Conservation (phyloP, 306 rosid genomes). For the Fragaria nilgerrensis region DNA sequence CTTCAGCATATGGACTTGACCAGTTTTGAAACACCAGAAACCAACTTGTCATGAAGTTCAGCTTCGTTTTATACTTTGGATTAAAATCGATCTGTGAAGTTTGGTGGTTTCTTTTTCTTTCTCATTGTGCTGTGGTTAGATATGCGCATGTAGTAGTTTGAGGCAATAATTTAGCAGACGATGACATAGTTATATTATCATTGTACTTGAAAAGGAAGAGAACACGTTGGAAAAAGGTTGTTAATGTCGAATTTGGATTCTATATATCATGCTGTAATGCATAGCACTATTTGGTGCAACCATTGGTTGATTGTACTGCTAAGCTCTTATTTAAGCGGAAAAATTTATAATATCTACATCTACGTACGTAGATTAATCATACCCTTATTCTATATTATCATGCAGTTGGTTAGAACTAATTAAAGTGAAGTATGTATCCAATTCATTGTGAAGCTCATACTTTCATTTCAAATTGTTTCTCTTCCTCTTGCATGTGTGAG, state of each 20-base stretch:
- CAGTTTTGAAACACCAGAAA: conserved; percentile 5
- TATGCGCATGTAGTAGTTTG: not conserved
- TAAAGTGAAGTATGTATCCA: not conserved
- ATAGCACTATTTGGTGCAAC: conserved; percentile 15
- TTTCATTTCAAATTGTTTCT: not conserved
- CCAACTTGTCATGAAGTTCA: not conserved
- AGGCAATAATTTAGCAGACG: conserved; percentile 6
- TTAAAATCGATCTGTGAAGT: not conserved
- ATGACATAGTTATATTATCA: not conserved
- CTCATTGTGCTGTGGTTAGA: not conserved
- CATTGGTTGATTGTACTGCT: conserved; percentile 22
- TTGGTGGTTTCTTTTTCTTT: not conserved
- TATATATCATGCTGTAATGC: conserved; percentile 14
- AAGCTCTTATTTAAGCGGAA: not conserved
- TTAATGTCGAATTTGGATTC: not conserved
- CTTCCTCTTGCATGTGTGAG: not conserved
- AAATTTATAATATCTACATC: conserved; percentile 11
- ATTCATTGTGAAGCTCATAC: conserved; percentile 4
- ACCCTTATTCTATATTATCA: conserved; percentile 14
- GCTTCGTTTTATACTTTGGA: not conserved
- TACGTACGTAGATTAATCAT: not conserved
- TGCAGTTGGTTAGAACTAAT: not conserved
- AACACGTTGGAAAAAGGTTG: conserved; percentile 35
- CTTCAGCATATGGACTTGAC: conserved; percentile 41
- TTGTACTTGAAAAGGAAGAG: conserved; percentile 29